A percentile compares a stretch with the other conserved stretches of the same genome.
These are phyloP conservation scores for Gypsophila paniculata DNA, from an alignment of 179 eudicot genomes.

Conservation along the genomic window DNA sequence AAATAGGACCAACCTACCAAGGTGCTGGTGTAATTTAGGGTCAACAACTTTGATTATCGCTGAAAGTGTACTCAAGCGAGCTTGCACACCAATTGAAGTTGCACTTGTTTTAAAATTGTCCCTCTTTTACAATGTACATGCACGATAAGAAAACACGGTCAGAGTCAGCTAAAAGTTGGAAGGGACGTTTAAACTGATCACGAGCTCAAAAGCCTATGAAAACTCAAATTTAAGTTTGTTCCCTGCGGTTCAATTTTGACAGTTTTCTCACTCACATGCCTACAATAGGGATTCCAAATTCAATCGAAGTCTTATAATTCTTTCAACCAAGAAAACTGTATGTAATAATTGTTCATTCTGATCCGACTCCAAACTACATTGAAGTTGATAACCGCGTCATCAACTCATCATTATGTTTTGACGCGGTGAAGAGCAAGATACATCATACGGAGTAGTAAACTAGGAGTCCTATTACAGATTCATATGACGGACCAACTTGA, in stretches of 20 bases:
- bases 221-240: neutral
- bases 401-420: neutral
- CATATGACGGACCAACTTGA: neutral
- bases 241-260: neutral
- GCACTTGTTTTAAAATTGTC: constrained; percentile 46
- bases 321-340: neutral
- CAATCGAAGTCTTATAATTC: too few relatives aligned
- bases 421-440: neutral
- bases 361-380: neutral
- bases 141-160: constrained; percentile 20
- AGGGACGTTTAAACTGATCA: neutral
- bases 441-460: neutral
- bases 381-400: neutral
- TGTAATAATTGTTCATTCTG: neutral
- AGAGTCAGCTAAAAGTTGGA: constrained; percentile 18
- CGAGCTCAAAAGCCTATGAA: neutral
- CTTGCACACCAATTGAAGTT: constrained; percentile 48
- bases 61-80: constrained; percentile 45
- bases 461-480: neutral
- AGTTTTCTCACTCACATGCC: neutral
- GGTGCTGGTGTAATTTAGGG: constrained; percentile 47
- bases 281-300: too few relatives aligned
- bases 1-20: constrained; percentile 36
- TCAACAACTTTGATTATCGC: constrained; percentile 42
- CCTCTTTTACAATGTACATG: constrained; percentile 31